These are phyloP conservation scores for Ceraceosorus bombacis DNA, from an alignment of 1,284 basidiomycete genomes.

Conservation along the genomic window DNA sequence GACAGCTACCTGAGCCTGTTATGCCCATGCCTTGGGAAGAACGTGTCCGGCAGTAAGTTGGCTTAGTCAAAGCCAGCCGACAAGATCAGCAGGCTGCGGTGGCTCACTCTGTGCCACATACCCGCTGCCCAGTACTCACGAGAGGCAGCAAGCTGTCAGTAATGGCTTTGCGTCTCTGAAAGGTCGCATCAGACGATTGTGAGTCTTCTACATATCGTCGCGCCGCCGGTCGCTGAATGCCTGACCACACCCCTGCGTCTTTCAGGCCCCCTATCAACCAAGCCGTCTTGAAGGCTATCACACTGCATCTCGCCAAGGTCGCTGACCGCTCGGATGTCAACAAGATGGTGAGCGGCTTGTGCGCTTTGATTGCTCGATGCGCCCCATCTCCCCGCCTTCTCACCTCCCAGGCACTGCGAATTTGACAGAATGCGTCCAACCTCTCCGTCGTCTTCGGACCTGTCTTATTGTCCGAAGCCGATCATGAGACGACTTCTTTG, in stretches of 20 bases:
- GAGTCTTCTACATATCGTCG: background rate
- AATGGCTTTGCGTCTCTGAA: slow-evolving; percentile 42
- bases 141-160: slow-evolving; percentile 58
- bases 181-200: slow-evolving; percentile 37
- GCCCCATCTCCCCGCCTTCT: background rate
- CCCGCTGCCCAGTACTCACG: slow-evolving; percentile 21
- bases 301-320: slow-evolving; percentile 79
- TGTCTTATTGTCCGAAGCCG: slow-evolving; percentile 38
- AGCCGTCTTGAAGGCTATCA: slow-evolving; percentile 73
- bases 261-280: slow-evolving; percentile 70
- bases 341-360: slow-evolving; percentile 61
- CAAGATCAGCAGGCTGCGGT: too few species aligned
- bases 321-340: slow-evolving; percentile 65
- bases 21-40: slow-evolving; percentile 78
- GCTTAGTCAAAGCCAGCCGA: background rate
- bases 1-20: slow-evolving; percentile 86
- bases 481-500: slow-evolving; percentile 35
- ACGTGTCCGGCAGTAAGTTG: slow-evolving; percentile 53
- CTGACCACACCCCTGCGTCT: background rate
- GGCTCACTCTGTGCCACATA: background rate
- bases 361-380: too few species aligned
- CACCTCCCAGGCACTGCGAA: background rate
- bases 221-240: background rate
- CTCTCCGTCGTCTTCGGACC: slow-evolving; percentile 46
- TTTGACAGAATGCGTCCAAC: slow-evolving; percentile 57